Evolutionary conservation across 495 filamentous ascomycete genomes (phyloP).

Genomic region (Penicillium fimorum): DNA sequence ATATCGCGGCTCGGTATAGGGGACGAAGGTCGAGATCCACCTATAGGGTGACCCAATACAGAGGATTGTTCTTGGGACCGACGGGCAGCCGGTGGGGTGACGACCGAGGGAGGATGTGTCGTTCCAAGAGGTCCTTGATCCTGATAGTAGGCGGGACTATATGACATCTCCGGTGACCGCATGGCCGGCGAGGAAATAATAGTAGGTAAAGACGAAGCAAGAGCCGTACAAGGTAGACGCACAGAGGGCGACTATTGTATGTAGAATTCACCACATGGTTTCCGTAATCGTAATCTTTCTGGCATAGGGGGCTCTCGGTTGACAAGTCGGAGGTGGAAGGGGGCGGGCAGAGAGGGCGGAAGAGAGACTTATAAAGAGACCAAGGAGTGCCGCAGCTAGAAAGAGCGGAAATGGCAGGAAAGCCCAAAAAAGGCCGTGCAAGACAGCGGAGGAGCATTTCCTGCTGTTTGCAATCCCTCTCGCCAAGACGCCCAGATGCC

Average conservation of each 20-base stretch:
- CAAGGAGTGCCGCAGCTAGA: slow-evolving; percentile 16
- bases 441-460: slow-evolving; percentile 31
- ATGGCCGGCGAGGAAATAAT: slow-evolving; percentile 25
- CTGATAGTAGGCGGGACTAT: slow-evolving; percentile 42
- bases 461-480: slow-evolving; percentile 30
- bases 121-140: slow-evolving; percentile 29
- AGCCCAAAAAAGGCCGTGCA: slow-evolving; percentile 24
- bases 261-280: slow-evolving; percentile 41
- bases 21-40: slow-evolving; percentile 15
- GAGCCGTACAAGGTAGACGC: slow-evolving; percentile 38
- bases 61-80: slow-evolving; percentile 21
- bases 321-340: slow-evolving; percentile 11
- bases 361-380: slow-evolving; percentile 14
- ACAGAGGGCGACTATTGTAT: slow-evolving; percentile 34
- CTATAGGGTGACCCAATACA: slow-evolving; percentile 11
- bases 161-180: slow-evolving; percentile 43
- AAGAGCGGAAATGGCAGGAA: slow-evolving; percentile 26
- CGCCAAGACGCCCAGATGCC: slow-evolving; percentile 49
- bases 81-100: slow-evolving; percentile 23
- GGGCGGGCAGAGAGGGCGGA: slow-evolving; percentile 16
- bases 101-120: slow-evolving; percentile 21
- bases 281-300: slow-evolving; percentile 25
- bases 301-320: slow-evolving; percentile 8
- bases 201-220: slow-evolving; percentile 18
- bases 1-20: slow-evolving; percentile 13